Percentiles rank a stretch among this genome's conserved stretches.
These are phyloP conservation scores for Cladophialophora immunda DNA, from an alignment of 2,329 filamentous ascomycete genomes.

Conservation along the genomic window DNA sequence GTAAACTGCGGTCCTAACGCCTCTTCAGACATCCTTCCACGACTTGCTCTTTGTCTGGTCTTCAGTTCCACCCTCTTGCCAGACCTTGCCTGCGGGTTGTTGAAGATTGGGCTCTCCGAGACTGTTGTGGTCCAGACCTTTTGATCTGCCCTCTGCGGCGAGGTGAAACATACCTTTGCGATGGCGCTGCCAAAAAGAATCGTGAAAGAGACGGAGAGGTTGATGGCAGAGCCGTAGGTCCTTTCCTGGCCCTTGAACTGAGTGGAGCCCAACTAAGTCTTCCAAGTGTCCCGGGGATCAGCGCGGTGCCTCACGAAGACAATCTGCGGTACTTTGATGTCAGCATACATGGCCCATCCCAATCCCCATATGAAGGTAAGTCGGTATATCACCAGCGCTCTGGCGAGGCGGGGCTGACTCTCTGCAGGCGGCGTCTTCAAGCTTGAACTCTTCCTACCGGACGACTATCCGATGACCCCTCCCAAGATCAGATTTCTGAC, in stretches of 20 bases:
- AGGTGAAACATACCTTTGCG: neutral
- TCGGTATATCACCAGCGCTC: constrained; percentile 20
- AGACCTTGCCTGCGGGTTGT: neutral
- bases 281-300: constrained; percentile 89
- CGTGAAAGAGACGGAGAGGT: constrained; percentile 96
- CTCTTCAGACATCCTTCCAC: neutral
- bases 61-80: neutral
- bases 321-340: constrained; percentile 99
- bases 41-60: neutral
- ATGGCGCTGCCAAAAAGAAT: constrained; percentile 92
- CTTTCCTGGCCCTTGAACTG: neutral
- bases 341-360: constrained; percentile 88
- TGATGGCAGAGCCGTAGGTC: constrained; percentile 92
- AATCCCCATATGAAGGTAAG: constrained; percentile 93
- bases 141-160: constrained; percentile 20
- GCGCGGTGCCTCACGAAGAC: constrained; percentile 92
- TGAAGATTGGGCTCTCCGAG: neutral
- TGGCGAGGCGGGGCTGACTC: constrained; percentile 12
- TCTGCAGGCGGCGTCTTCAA: constrained; percentile 82
- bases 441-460: constrained; percentile 94
- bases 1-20: neutral
- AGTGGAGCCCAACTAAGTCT: constrained; percentile 11
- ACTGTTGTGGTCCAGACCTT: constrained; percentile 3
- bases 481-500: constrained; percentile 98
- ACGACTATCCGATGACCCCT: constrained; percentile 99